phyloP scores from a whole-genome alignment of 2,329 filamentous ascomycete species.

The Cladosporium sp. region DNA sequence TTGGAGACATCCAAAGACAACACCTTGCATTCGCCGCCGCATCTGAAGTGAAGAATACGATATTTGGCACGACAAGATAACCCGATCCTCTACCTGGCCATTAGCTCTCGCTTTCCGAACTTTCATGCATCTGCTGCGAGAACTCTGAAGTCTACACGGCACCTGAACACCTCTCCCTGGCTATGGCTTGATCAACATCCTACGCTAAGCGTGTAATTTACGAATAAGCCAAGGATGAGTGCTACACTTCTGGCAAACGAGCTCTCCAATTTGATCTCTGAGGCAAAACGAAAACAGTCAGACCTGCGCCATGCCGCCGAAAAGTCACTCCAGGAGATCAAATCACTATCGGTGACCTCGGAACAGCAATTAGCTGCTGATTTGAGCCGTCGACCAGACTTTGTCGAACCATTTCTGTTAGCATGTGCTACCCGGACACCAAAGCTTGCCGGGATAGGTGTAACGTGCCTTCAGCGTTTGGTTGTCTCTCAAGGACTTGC shows the following conservation, averaged over 20 bases:
- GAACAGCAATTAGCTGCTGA: conserved; percentile 76
- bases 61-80: background rate
- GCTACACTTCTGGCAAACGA: conserved; percentile 35
- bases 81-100: background rate
- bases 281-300: conserved; percentile 91
- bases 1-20: background rate
- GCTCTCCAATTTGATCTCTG: conserved; percentile 43
- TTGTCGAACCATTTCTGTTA: conserved; percentile 91
- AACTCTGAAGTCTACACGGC: background rate
- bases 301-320: conserved; percentile 90
- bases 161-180: background rate
- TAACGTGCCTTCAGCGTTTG: conserved; percentile 84
- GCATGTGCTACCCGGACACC: conserved; percentile 87
- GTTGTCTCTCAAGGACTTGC: conserved; percentile 81
- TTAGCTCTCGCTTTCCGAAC: background rate
- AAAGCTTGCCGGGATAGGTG: conserved; percentile 84
- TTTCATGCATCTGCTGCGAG: background rate
- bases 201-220: background rate
- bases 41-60: background rate
- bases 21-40: conserved; percentile 15
- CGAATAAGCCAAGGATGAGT: conserved; percentile 27
- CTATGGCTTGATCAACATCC: conserved; percentile 9
- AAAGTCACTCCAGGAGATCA: conserved; percentile 88
- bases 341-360: conserved; percentile 68
- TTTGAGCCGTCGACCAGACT: conserved; percentile 75